phyloP scores from a whole-genome alignment of 176 grass and related monocot genomes.

The Oropetium thomaeum region DNA sequence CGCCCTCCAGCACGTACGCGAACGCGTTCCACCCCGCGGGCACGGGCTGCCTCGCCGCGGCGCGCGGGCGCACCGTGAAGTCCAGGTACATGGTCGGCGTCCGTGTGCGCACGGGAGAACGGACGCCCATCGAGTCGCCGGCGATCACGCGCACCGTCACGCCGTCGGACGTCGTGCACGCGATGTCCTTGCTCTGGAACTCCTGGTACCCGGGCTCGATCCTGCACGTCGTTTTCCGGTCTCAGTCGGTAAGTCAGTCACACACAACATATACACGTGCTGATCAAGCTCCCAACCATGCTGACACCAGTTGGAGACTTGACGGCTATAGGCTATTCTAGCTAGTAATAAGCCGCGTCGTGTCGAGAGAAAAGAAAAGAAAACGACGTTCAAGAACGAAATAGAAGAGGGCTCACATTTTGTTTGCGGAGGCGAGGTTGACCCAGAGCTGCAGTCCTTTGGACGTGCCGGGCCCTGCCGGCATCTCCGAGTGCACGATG shows the following conservation, averaged over 20 bases:
- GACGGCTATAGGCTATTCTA: not conserved
- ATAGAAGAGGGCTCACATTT: slow-evolving; percentile 51
- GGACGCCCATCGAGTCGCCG: slow-evolving; percentile 64
- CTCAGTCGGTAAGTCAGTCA: no score
- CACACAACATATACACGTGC: not conserved
- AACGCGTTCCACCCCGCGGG: slow-evolving; percentile 65
- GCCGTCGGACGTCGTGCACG: slow-evolving; percentile 42
- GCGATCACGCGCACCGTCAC: slow-evolving; percentile 89
- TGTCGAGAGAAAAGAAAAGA: not conserved
- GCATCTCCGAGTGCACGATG: slow-evolving; percentile 98
- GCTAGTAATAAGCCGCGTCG: not conserved
- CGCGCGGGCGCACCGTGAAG: slow-evolving; percentile 69
- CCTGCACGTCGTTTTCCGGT: slow-evolving; percentile 40
- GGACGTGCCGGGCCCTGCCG: slow-evolving; percentile 58
- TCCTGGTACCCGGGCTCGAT: slow-evolving; percentile 92
- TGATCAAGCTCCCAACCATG: not conserved
- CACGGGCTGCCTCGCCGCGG: slow-evolving; percentile 59
- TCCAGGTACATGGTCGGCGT: slow-evolving; percentile 96
- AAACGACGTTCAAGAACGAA: not conserved
- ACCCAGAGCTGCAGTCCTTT: slow-evolving; percentile 96
- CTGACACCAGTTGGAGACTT: not conserved
- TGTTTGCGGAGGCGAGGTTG: slow-evolving; percentile 89
- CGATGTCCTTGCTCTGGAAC: slow-evolving; percentile 84
- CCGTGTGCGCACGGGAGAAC: slow-evolving; percentile 70
- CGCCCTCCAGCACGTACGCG: slow-evolving; percentile 80